Percentiles rank a stretch among this genome's conserved stretches.
These are phyloP conservation scores for Epichloe uncinata DNA, from an alignment of 2,329 filamentous ascomycete species.

Conservation along the genomic window DNA sequence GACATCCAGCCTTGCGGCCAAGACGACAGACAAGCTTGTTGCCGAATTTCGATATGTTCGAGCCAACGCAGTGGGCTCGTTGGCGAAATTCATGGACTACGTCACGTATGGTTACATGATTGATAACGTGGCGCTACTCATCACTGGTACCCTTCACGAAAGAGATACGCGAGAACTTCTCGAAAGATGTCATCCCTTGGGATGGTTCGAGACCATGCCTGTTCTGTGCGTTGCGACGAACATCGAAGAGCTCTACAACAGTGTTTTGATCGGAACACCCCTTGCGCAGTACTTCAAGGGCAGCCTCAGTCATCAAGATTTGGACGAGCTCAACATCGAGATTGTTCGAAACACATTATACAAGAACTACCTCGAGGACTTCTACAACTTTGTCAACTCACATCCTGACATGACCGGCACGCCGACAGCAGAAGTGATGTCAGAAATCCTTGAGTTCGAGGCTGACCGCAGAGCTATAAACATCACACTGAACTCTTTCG, in stretches of 20 bases:
- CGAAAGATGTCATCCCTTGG: constrained; percentile 89
- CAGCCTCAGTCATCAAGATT: constrained; percentile 85
- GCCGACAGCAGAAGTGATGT: constrained; percentile 89
- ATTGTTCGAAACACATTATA: constrained; percentile 97
- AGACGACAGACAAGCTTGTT: constrained; percentile 96
- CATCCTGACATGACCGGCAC: constrained; percentile 77
- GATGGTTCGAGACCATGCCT: constrained; percentile 98
- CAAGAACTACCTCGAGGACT: constrained; percentile 99
- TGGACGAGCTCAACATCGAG: constrained; percentile 98
- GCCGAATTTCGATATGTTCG: constrained; percentile 94
- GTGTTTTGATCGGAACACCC: constrained; percentile 90
- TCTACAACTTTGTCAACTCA: constrained; percentile 86
- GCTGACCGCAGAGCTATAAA: constrained; percentile 95
- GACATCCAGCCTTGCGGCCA: constrained; percentile 84
- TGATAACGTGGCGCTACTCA: constrained; percentile 94
- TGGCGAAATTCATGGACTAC: constrained; percentile 95
- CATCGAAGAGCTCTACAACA: constrained; percentile 98
- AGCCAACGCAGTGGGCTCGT: constrained; percentile 80
- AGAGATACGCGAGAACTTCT: constrained; percentile 90
- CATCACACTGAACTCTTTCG: constrained; percentile 97
- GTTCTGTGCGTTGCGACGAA: constrained; percentile 96
- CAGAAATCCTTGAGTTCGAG: constrained; percentile 90
- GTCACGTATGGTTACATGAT: constrained; percentile 99
- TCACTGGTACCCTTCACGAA: constrained; percentile 95
- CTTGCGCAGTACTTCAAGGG: constrained; percentile 96